These are phyloP conservation scores for Backusella psychrophila DNA, from an alignment of 192 early-diverging fungal species.

Conservation along the genomic window DNA sequence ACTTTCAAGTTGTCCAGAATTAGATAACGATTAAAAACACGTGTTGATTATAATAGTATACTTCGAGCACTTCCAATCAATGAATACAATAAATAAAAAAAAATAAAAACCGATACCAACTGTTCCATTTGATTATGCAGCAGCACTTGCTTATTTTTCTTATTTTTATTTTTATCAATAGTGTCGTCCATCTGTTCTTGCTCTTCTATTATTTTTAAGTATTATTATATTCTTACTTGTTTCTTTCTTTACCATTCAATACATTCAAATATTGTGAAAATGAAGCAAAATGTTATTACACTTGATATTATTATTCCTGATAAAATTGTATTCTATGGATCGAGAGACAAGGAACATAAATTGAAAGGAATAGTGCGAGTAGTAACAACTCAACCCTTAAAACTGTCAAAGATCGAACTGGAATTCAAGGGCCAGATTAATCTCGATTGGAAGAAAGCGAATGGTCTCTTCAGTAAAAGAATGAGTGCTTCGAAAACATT, in stretches of 20 bases:
- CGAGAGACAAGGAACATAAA: conserved; percentile 28
- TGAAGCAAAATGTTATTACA: conserved; percentile 30
- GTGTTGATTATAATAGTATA: not conserved
- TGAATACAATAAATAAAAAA: not conserved
- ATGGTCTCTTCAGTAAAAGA: conserved; percentile 8
- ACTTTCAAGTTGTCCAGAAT: not conserved
- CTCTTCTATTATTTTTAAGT: not conserved
- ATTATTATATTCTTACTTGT: not conserved
- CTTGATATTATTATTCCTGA: conserved; percentile 24
- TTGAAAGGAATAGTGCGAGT: conserved; percentile 33
- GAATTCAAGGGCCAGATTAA: conserved; percentile 27
- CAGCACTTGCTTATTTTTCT: not conserved
- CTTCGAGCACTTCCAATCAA: not conserved
- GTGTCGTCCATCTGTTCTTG: not conserved
- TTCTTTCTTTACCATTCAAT: not conserved
- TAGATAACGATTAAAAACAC: not conserved
- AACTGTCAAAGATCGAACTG: conserved; percentile 20
- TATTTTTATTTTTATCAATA: not conserved
- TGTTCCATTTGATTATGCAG: not conserved
- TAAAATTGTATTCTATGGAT: conserved; percentile 20
- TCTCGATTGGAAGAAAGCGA: conserved; percentile 26
- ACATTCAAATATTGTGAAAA: not conserved
- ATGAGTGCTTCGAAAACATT: conserved; percentile 22
- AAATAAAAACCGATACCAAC: not conserved
- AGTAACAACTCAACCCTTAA: conserved; percentile 27